Base-by-base conservation (phyloP, 2,329 filamentous ascomycete genomes). In the Trichothecium roseum region DNA sequence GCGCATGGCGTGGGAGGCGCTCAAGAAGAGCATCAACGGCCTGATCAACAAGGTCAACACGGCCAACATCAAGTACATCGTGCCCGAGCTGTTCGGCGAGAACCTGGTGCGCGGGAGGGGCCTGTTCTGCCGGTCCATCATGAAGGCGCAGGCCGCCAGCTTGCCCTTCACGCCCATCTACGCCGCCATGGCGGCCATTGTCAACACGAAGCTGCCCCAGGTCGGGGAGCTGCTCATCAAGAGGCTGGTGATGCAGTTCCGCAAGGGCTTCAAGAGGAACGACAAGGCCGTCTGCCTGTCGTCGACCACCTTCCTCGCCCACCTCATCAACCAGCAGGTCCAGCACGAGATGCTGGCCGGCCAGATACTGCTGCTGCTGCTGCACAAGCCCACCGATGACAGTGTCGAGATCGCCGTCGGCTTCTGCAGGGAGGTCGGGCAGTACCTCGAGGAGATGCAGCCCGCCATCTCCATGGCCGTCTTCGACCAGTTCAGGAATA, bases 41-140 rank as follows among this genome's bases (percentile, higher is more conserved):
- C 66, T 98, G 45, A 94, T 98, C 71, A 98, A 98, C 72, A 98
- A 98, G 68, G 84, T 95, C 68, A 96, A 96, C 61, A 84, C 89
- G 37, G 85, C 84, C 24, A 98, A 98, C 59, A 96, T 98, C 71
- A 96, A 98, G 62, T 75, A 84, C 53, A 95, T 98, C 42, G 87
- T 96, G 17, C 89, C 89, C 2, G 91, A 98, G 62, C 69, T 98
- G 31, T 98, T 98, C 60, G 77, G 78, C 34, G 91, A 98, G 68
- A 98, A 98, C 55, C 62, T 98, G 48, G 71, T 98, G 28, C 81
- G 91, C 39, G 91, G 91, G 6, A 74, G 91, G 40, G 91, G 91
- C 15, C 63, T 98, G 40, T 95, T 96, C 59, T 95, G 89, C 62
- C 76, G 91, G 44, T 89, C 85, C 48, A 91, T 98, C 52, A 94